Evolutionary conservation across 495 filamentous ascomycete genomes (phyloP).

Genomic region (Tuber aestivum): DNA sequence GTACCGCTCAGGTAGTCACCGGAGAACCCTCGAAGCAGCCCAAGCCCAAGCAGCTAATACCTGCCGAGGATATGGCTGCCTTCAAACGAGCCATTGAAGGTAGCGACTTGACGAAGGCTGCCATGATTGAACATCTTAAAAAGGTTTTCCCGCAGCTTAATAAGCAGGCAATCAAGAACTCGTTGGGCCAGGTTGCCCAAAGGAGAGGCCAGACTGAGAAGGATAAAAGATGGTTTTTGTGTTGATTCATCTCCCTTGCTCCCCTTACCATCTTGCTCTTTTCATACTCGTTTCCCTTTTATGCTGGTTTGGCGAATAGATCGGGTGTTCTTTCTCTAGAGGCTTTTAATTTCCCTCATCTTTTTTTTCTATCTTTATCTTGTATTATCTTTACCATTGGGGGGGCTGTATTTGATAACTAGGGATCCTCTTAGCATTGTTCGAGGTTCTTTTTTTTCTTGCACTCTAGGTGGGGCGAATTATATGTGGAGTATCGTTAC

Average conservation of each 20-base stretch:
- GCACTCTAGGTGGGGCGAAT: background rate
- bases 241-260: constrained; percentile 10
- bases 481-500: background rate
- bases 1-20: background rate
- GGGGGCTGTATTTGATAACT: background rate
- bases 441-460: background rate
- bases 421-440: background rate
- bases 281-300: background rate
- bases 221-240: constrained; percentile 40
- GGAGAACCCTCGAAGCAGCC: constrained; percentile 44
- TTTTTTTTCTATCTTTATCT: background rate
- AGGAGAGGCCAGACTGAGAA: constrained; percentile 54
- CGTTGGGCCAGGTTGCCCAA: constrained; percentile 62
- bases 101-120: constrained; percentile 67
- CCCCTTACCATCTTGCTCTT: background rate
- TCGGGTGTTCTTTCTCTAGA: background rate
- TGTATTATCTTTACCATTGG: background rate
- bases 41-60: constrained; percentile 44
- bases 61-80: constrained; percentile 58
- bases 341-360: background rate
- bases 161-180: constrained; percentile 65
- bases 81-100: constrained; percentile 67
- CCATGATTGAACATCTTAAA: constrained; percentile 69
- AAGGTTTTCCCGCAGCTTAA: constrained; percentile 67
- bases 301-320: background rate